These are phyloP conservation scores for Loxodes magnus DNA, from an alignment of 73 alveolate genomes.

Conservation along the genomic window DNA sequence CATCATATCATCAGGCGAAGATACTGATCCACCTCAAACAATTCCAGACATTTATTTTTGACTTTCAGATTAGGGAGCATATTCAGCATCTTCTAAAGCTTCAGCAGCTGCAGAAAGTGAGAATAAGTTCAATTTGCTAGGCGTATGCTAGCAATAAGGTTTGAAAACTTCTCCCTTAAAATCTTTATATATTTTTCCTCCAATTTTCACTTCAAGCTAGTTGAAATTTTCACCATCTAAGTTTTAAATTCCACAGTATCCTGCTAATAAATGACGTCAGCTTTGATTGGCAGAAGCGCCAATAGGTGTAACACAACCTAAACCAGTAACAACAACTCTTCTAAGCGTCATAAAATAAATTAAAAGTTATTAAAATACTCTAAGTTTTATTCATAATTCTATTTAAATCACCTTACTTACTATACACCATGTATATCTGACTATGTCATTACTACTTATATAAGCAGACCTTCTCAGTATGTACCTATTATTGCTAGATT, in stretches of 20 bases:
- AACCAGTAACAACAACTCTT: slow-evolving; percentile 73
- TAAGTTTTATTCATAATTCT: too few species aligned
- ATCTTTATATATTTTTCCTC: slow-evolving; percentile 12
- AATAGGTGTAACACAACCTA: slow-evolving; percentile 50
- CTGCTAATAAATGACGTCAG: slow-evolving; percentile 33
- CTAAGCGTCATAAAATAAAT: too few species aligned
- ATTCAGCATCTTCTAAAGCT: slow-evolving; percentile 29
- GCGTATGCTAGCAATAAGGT: neutral
- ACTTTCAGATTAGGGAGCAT: neutral
- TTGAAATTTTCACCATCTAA: slow-evolving; percentile 21
- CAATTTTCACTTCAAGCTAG: slow-evolving; percentile 28
- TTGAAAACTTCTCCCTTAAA: neutral
- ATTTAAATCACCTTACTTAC: too few species aligned
- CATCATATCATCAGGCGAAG: too few species aligned
- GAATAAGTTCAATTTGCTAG: slow-evolving; percentile 20
- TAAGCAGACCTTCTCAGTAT: too few species aligned
- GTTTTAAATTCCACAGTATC: slow-evolving; percentile 36
- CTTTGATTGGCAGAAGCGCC: slow-evolving; percentile 30
- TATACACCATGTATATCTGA: too few species aligned
- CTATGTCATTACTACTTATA: too few species aligned
- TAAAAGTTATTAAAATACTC: too few species aligned
- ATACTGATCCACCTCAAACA: neutral
- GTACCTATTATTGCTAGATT: too few species aligned
- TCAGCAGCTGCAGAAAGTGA: slow-evolving; percentile 31
- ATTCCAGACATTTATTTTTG: slow-evolving; percentile 1